Base-by-base conservation (phyloP, 371 early-diverging fungal species). In the Mortierella sp. region DNA sequence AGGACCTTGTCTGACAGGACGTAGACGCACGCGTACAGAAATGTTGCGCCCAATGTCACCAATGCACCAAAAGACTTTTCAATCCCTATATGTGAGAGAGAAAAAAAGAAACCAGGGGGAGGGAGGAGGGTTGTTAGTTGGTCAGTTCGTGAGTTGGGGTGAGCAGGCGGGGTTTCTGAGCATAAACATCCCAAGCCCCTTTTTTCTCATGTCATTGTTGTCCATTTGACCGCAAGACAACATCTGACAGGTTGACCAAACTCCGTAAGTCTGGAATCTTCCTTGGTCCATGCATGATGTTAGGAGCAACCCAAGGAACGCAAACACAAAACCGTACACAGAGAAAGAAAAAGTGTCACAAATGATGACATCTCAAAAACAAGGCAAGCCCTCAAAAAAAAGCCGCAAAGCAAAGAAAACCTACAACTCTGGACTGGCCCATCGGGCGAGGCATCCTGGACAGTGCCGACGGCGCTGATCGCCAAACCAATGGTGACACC, bases 401-500 rank as follows among this genome's bases (percentile, higher is more conserved):
- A 35, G 35, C 0, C 3, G 35, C 27, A 70, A 55, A 60, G 43
- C 29, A 71, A 29, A 41, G 44, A 35, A 21, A 35, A 77, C 82
- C 80, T 78, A 83, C 82, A 78, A 16, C 51, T 75, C 48, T 83
- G 83, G 35, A 72, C 77, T 29, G 77, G 76, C 6, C 83, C 83
- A 65, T 79, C 81, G 21, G 87, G 72, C 27, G 87, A 77, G 56
- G 76, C 83, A 44, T 84, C 79, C 60, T 89, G 51, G 56, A 83
- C 88, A 76, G 81, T 85, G 73, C 91, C 93, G 8, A 92, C 43
- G 12, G 92, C 91, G 76, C 94, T 93, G 49, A 96, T 71, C 0
- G 94, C 93, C 71, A 96, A 79, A 6, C 96, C 96, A 44, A 92
- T 76, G 56, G 92, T 93, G 41, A 94, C 94, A 35, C 93, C 92